Conservation (phyloP, 2,329 filamentous ascomycete genomes). For the Diaporthe sp. region DNA sequence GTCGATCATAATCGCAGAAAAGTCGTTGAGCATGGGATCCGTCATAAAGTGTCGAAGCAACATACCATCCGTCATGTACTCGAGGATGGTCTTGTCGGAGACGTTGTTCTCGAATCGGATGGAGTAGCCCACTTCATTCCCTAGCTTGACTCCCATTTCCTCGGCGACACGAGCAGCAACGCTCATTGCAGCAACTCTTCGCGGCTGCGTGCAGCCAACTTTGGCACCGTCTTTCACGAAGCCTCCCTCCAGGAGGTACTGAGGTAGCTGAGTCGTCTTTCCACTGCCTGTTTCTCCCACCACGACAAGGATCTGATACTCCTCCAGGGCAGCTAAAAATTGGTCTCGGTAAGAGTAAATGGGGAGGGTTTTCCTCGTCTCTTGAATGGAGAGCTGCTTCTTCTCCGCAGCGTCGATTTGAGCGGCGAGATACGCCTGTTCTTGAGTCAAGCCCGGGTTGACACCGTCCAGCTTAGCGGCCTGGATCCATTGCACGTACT, state of each 20-base stretch:
- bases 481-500: conserved; percentile 82
- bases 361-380: conserved; percentile 89
- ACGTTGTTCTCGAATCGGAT: conserved; percentile 96
- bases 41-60: conserved; percentile 90
- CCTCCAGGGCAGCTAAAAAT: conserved; percentile 86
- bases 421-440: conserved; percentile 83
- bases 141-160: conserved; percentile 90
- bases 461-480: conserved; percentile 75
- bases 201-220: conserved; percentile 93
- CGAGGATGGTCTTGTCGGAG: conserved; percentile 89
- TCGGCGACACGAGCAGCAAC: conserved; percentile 97
- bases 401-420: conserved; percentile 91
- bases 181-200: conserved; percentile 96
- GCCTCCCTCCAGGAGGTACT: conserved; percentile 92
- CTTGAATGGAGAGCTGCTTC: conserved; percentile 89
- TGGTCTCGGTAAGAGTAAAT: conserved; percentile 91
- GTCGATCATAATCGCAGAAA: conserved; percentile 94
- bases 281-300: conserved; percentile 96
- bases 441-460: conserved; percentile 80
- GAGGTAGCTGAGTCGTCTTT: conserved; percentile 95
- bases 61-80: conserved; percentile 99
- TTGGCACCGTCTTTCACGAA: conserved; percentile 88
- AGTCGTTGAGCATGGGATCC: conserved; percentile 85
- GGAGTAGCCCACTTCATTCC: conserved; percentile 92
- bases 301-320: conserved; percentile 90